Base-by-base conservation (phyloP, 73 alveolate species). In the Paramecium octaurelia region DNA sequence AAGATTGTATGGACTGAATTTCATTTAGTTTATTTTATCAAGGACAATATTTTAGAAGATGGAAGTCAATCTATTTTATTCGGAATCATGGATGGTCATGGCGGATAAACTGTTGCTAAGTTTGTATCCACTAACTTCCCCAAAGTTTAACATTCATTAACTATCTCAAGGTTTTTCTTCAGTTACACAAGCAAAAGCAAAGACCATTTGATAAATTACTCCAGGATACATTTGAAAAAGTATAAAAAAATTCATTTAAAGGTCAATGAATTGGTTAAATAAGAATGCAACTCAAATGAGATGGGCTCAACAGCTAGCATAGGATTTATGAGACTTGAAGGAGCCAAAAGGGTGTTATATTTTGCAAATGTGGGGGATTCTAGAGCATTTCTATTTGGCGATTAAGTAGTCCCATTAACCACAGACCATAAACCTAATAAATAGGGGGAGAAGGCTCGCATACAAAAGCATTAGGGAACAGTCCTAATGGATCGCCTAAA, bases 331-430 rank as follows among this genome's bases (percentile, higher is more conserved):
- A 93, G 97, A 58, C 88, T 92, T 85, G 98, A 95, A 95, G 93
- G 92, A 31, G 96, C 96, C 20, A 92, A 93, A 73, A 93, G 92
- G 38, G 92, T 86, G 43, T 68, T 95, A 59, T 95, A 95, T 92
- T 93, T 94, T n/a, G 97, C 98, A 10, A 95, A 95, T 92, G 90
- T 95, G n/a, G 98, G 98, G 11, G 98, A 95, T 92, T 89, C 97
- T 85, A 48, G 94, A 73, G 94, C 95, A 29, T 60, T 90, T 21
- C 80, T 95, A 57, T 77, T 95, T 34, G 94, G 93, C 7, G 89
- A 92, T n/a, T 90, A 70, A 24, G 92, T 64, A 85, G 77, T 85
- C 40, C 92, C 94, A 48, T 86, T 95, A 42, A 93, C 98, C 4
- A 92, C 87, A 88, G 98, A 95, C 58, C 96, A 95, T 77, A 95